Base-by-base conservation (phyloP, 441 rosid genomes). In the Corymbia calophylla region DNA sequence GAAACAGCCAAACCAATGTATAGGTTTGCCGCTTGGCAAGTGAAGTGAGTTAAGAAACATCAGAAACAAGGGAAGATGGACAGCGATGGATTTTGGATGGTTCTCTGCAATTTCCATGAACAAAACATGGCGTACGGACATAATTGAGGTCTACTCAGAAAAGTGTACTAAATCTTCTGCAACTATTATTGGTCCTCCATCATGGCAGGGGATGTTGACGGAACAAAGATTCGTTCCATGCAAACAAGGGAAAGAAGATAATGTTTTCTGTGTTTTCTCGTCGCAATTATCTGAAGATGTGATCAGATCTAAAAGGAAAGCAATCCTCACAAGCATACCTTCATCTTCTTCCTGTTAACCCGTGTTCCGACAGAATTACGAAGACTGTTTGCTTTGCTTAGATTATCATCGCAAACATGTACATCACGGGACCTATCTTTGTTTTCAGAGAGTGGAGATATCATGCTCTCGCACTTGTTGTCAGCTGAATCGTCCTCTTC, bases 291-390 rank as follows among this genome's bases (percentile, higher is more conserved):
- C n/a, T 44, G 51, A 77, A 44, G 51, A 44, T 56, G 62, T 39
- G 27, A 19, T 87, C 87, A 39, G 53, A 77, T 53, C 49, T 86
- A 55, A 44, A 49, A 58, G 25, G 80, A 84, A 10, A 87, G 60
- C 54, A 51, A 70, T 49, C 32, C 32, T 64, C 66, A 62, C 80
- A 88, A 58, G 44, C 87, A 53, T 93, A 96, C 95, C 96, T 93
- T 94, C 90, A 95, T 93, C 93, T 97, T 98, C 93, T 96, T 98
- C 86, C 96, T 91, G 88, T 68, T 95, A 86, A 90, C 89, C 94
- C 91, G 96, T 86, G 91, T 95, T 89, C 91, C 89, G 21, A 87
- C 73, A 39, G 96, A 90, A 89, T 90, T 93, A 32, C 90, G 93
- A 94, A 53, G 91, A 88, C 93, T 88, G 47, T 94, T 93, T 92